Conservation (phyloP, 2,329 filamentous ascomycete genomes). For the Monosporascus cannonballus region DNA sequence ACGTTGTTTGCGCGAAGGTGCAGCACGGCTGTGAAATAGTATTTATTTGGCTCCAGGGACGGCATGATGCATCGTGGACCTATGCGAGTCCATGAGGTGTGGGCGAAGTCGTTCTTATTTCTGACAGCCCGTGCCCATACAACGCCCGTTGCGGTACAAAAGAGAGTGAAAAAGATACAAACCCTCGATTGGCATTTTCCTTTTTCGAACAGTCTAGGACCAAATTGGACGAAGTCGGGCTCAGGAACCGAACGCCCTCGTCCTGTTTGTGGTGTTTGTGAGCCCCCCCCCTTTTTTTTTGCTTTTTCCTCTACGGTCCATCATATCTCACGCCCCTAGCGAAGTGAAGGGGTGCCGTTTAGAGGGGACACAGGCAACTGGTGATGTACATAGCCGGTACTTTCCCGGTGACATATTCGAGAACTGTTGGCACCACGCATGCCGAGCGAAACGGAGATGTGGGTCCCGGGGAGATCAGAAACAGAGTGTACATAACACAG, state of each 20-base stretch:
- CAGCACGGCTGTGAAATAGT: constrained; percentile 25
- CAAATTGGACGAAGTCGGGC: neutral
- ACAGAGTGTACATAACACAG: neutral
- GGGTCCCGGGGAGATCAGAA: neutral
- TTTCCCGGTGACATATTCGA: neutral
- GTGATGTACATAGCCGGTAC: neutral
- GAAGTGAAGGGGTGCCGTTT: neutral
- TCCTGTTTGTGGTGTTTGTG: neutral
- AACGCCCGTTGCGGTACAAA: neutral
- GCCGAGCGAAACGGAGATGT: neutral
- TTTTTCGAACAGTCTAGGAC: neutral
- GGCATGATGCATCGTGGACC: constrained; percentile 28
- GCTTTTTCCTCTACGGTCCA: neutral
- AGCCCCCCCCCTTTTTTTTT: neutral
- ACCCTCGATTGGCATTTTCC: neutral
- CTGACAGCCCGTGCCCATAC: neutral
- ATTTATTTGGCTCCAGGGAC: constrained; percentile 23
- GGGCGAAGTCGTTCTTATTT: constrained; percentile 2
- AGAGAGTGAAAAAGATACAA: neutral
- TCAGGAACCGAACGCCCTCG: neutral
- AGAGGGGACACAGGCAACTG: neutral
- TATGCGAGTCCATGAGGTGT: constrained; percentile 16
- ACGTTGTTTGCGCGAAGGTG: constrained; percentile 25
- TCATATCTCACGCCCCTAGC: neutral
- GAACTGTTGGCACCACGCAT: neutral